Conservation (phyloP, 2,329 filamentous ascomycete genomes). For the Setomelanomma holmii region DNA sequence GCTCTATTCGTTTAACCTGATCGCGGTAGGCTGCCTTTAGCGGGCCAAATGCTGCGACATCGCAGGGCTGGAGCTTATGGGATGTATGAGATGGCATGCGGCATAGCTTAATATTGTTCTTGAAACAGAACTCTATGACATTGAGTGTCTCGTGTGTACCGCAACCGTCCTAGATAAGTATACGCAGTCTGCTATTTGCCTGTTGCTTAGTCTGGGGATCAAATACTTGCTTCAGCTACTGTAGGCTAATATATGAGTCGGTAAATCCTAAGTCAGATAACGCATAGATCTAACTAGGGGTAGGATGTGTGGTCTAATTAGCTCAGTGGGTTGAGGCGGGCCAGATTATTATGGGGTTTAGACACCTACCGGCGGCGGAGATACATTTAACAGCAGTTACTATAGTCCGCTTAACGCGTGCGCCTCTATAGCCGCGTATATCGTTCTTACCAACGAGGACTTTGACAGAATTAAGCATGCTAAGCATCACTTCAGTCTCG, state of each 20-base stretch:
- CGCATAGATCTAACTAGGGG: not conserved
- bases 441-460: slow-evolving; percentile 21
- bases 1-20: slow-evolving; percentile 12
- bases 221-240: not conserved
- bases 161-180: too few relatives aligned
- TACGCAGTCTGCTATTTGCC: not conserved
- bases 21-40: slow-evolving; percentile 14
- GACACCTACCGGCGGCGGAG: slow-evolving; percentile 19
- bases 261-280: not conserved
- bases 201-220: not conserved
- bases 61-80: too few relatives aligned
- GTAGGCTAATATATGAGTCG: not conserved
- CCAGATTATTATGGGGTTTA: slow-evolving; percentile 25
- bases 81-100: too few relatives aligned
- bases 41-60: slow-evolving; percentile 9
- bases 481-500: slow-evolving; percentile 12
- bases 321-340: slow-evolving; percentile 16
- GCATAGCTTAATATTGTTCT: slow-evolving; percentile 10
- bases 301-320: not conserved
- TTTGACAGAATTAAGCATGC: slow-evolving; percentile 13
- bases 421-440: slow-evolving; percentile 12
- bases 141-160: not conserved
- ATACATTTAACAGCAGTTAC: slow-evolving; percentile 21
- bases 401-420: slow-evolving; percentile 19
- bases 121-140: not conserved